Conservation (phyloP, 495 filamentous ascomycete species). For the Lindgomyces ingoldianus region DNA sequence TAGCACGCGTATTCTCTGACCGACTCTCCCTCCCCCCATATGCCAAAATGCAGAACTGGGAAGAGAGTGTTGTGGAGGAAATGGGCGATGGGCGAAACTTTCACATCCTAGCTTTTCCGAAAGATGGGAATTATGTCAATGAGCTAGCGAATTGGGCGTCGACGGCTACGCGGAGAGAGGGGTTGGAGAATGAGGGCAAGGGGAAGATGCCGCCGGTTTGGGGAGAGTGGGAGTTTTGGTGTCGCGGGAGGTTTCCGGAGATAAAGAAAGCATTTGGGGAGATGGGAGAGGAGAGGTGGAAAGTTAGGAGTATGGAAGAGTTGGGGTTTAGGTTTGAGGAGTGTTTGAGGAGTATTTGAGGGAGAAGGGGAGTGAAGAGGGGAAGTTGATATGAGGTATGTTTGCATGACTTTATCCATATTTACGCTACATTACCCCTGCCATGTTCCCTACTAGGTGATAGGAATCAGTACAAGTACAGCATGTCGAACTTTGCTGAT, state of each 20-base stretch:
- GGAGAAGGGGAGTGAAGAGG: conserved; percentile 1
- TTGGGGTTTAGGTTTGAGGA: conserved; percentile 62
- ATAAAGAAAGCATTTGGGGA: conserved; percentile 59
- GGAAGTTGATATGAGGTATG: conserved; percentile 5
- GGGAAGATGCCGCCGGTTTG: conserved; percentile 69
- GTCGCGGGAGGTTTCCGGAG: conserved; percentile 54
- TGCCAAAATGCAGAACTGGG: conserved; percentile 68
- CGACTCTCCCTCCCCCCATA: conserved; percentile 62
- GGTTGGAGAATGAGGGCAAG: conserved; percentile 49
- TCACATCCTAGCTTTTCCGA: conserved; percentile 68
- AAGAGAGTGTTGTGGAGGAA: conserved; percentile 46
- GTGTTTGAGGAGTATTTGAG: conserved; percentile 11
- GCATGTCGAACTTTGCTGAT: too few relatives aligned
- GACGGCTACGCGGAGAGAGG: conserved; percentile 47
- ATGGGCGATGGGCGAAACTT: conserved; percentile 55
- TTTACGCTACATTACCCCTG: too few relatives aligned
- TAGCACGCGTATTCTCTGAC: conserved; percentile 74
- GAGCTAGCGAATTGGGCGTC: conserved; percentile 62
- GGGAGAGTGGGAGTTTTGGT: conserved; percentile 67
- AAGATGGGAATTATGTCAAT: conserved; percentile 80
- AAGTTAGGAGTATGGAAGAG: conserved; percentile 54
- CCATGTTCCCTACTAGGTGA: too few relatives aligned
- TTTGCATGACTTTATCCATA: too few relatives aligned
- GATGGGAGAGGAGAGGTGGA: conserved; percentile 49
- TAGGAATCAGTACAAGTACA: too few relatives aligned